Evolutionary conservation across 768 basidiomycete species (phyloP).

Genomic region (Pleurotus salmoneostramineus): DNA sequence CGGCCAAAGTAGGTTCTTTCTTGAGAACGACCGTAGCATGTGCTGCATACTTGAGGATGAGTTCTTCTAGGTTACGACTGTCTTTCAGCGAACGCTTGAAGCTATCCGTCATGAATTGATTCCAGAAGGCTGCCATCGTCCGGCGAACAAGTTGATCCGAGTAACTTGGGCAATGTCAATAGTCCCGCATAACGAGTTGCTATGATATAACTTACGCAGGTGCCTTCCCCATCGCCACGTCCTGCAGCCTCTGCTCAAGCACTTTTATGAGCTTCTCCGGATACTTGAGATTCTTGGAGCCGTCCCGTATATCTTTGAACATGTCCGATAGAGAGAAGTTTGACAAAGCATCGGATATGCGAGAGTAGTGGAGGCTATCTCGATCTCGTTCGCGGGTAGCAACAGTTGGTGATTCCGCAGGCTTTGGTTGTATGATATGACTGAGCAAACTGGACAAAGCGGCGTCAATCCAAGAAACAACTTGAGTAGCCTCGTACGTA

Average conservation of each 20-base stretch:
- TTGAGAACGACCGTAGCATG: constrained; percentile 83
- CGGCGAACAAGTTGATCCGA: constrained; percentile 86
- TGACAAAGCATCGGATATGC: constrained; percentile 61
- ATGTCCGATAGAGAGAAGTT: constrained; percentile 68
- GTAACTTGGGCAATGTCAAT: constrained; percentile 48
- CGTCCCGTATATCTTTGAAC: constrained; percentile 75
- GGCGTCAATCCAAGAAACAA: constrained; percentile 8
- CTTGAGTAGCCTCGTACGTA: constrained; percentile 36
- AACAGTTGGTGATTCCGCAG: constrained; percentile 26
- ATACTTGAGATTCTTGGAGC: constrained; percentile 85
- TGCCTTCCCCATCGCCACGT: constrained; percentile 93
- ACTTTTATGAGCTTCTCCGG: constrained; percentile 93
- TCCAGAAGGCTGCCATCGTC: constrained; percentile 91
- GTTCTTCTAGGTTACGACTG: constrained; percentile 94
- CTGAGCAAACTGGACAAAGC: constrained; percentile 54
- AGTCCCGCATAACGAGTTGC: background rate
- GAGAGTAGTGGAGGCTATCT: constrained; percentile 53
- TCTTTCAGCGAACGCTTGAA: constrained; percentile 93
- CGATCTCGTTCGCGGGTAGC: constrained; percentile 43
- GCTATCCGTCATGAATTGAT: constrained; percentile 78
- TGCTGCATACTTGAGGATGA: constrained; percentile 94
- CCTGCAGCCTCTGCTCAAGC: constrained; percentile 83
- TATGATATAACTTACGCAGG: constrained; percentile 56
- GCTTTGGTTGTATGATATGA: constrained; percentile 66
- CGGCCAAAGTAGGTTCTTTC: constrained; percentile 82